phyloP scores from a whole-genome alignment of 2,329 filamentous ascomycete genomes.

The Exophiala sp. region DNA sequence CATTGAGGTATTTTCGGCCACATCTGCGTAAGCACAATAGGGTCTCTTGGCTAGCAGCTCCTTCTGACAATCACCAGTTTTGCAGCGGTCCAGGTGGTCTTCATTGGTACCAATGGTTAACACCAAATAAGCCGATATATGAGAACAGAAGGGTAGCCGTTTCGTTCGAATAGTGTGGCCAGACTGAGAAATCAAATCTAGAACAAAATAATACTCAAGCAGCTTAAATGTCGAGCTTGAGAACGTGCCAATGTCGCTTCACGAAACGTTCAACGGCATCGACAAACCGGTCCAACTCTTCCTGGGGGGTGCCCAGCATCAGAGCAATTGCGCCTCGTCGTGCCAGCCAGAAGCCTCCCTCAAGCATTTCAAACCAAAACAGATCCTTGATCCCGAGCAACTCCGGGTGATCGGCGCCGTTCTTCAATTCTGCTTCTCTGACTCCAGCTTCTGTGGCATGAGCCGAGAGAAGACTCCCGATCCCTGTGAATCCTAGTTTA shows the following conservation, averaged over 20 bases:
- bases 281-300: conserved; percentile 20
- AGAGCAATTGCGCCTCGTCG: conserved; percentile 31
- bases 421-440: not conserved
- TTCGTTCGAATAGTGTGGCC: no score
- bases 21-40: no score
- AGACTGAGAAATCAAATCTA: no score
- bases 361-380: conserved; percentile 31
- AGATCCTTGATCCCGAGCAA: conserved; percentile 21
- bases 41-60: no score
- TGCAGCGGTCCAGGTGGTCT: no score
- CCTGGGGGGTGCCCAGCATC: conserved; percentile 27
- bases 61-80: no score
- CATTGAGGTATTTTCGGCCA: no score
- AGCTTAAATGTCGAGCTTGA: no score
- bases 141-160: no score
- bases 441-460: conserved; percentile 24
- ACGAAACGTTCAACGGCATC: conserved; percentile 10
- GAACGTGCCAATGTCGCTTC: not conserved
- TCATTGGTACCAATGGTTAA: no score
- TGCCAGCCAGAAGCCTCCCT: conserved; percentile 29
- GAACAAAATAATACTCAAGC: no score
- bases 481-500: conserved; percentile 28
- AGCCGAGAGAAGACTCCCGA: conserved; percentile 30
- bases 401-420: not conserved
- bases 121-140: no score